Evolutionary conservation across 2,329 filamentous ascomycete genomes (phyloP), one percentile per base, ranked within the genome.

Genomic region (Aureobasidium sp.): DNA sequence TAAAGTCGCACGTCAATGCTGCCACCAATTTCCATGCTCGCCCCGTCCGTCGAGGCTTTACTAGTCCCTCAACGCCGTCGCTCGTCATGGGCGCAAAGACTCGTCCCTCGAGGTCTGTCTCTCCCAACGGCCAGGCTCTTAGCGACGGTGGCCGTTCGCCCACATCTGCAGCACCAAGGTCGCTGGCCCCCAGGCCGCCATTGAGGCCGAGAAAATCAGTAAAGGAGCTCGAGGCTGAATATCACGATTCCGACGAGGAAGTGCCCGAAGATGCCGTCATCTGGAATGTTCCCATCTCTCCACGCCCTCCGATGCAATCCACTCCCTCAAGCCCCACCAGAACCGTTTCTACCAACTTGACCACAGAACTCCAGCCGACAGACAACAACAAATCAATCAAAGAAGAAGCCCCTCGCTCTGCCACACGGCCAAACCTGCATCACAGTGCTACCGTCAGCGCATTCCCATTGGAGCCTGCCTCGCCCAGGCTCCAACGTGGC

Each of bases 271-370:
- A 90, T 60, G 82, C 89, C 27, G 82, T 91, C 58, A 82, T 94
- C 51, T 89, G 90, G 75, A 94, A 94, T 66, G 87, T 94, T 2
- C 90, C 90, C 5, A 84, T 94, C 49, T 92, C 89, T 0, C 90
- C 90, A 14, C 74, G 76, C 27, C 73, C 73, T 41, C 61, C 65
- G 22, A 58, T 68, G 67, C 55, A 68, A 65, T 63, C 66, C 1
- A 61, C 62, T 36, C 64, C 63, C 42, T 70, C 70, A 36, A 74
- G 71, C 63, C 73, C 73, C 45, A 67, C 70, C n/a, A 70, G 72
- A 41, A 64, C 66, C 53, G 66, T 71, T 12, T 67, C 68, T 11
- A 65, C 66, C 22, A 70, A 67, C 49, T 53, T 62, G 12, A 58
- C 60, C 47, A 45, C 49, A n/a, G 51, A 45, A 34, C 41, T 49